Evolutionary conservation across 805 yeast species (phyloP).

Genomic region (Hanseniaspora singularis): DNA sequence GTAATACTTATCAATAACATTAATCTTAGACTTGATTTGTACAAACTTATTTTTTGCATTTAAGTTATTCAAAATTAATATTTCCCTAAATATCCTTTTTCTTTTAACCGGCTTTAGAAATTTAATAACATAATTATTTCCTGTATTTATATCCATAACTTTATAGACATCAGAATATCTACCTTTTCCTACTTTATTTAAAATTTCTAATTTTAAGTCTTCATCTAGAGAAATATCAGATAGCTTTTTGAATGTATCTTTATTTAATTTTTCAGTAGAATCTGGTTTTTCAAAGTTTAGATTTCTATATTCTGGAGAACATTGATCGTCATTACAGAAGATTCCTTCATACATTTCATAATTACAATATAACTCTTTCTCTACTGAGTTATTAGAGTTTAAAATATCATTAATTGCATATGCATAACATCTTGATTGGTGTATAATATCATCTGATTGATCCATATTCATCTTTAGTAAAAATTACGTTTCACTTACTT

Average conservation of each 20-base stretch:
- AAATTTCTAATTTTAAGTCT: constrained; percentile 51
- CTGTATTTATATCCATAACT: constrained; percentile 59
- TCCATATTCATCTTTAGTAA: neutral
- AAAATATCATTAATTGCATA: constrained; percentile 4
- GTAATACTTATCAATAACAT: constrained; percentile 7
- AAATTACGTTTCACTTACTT: neutral
- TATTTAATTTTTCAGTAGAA: neutral
- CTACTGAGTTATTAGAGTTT: neutral
- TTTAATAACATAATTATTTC: constrained; percentile 64
- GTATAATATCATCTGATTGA: neutral
- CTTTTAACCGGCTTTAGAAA: constrained; percentile 86
- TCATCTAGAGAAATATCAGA: neutral
- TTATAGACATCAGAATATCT: constrained; percentile 91
- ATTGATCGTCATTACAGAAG: constrained; percentile 10
- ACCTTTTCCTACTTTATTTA: constrained; percentile 79
- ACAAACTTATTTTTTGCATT: constrained; percentile 26
- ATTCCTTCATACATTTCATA: constrained; percentile 13
- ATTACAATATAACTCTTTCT: constrained; percentile 10
- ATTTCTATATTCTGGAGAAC: neutral
- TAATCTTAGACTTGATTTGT: neutral
- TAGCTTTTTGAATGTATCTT: constrained; percentile 1
- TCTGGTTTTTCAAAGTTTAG: neutral
- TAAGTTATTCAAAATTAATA: constrained; percentile 72
- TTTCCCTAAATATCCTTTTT: constrained; percentile 83
- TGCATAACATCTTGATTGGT: constrained; percentile 11